Evolutionary conservation across 2,329 filamentous ascomycete species (phyloP).

Genomic region (Talaromyces sp.): DNA sequence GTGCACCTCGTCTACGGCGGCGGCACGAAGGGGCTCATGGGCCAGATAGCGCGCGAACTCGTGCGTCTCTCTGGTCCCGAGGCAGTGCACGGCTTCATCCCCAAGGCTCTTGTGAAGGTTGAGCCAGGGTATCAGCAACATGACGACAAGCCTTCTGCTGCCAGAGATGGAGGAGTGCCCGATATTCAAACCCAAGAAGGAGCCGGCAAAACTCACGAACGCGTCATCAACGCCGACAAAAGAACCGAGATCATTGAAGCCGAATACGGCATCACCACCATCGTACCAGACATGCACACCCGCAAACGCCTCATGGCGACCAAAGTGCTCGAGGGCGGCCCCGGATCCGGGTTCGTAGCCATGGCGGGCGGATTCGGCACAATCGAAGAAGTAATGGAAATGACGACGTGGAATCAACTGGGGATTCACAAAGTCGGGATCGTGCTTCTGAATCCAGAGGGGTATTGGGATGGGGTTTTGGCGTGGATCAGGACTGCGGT

Average conservation of each 20-base stretch:
- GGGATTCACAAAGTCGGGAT: constrained; percentile 82
- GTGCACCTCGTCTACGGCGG: constrained; percentile 91
- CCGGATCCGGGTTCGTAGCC: constrained; percentile 84
- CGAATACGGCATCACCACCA: constrained; percentile 75
- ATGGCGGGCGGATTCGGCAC: constrained; percentile 89
- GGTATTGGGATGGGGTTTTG: constrained; percentile 87
- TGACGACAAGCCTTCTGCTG: neutral
- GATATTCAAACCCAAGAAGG: constrained; percentile 49
- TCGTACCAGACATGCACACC: constrained; percentile 94
- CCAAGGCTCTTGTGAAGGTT: constrained; percentile 73
- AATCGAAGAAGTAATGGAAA: constrained; percentile 92
- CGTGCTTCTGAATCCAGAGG: constrained; percentile 79
- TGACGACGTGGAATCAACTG: constrained; percentile 91
- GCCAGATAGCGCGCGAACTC: constrained; percentile 82
- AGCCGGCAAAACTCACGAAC: constrained; percentile 44
- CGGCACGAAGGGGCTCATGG: constrained; percentile 93
- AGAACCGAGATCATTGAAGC: constrained; percentile 33
- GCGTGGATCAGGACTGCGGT: constrained; percentile 76
- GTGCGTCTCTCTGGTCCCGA: constrained; percentile 76
- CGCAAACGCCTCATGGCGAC: constrained; percentile 91
- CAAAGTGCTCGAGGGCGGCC: constrained; percentile 76
- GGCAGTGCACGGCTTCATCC: constrained; percentile 90
- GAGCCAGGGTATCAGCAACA: constrained; percentile 48
- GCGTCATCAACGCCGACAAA: constrained; percentile 45
- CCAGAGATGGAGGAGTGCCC: neutral